phyloP scores from a whole-genome alignment of 164 flowering plant species.

The Stephania japonica region DNA sequence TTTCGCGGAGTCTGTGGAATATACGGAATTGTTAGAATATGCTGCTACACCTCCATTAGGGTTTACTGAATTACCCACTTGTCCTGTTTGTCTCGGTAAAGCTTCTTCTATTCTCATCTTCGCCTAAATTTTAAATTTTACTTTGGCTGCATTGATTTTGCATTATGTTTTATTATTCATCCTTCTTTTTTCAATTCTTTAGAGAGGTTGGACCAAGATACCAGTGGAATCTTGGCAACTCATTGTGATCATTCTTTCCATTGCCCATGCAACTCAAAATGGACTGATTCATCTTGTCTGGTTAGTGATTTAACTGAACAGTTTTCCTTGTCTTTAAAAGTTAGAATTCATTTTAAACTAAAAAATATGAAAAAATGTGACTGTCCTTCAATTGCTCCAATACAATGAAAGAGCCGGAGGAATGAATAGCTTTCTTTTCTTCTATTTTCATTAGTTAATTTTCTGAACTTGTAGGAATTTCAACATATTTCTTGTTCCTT shows the following conservation, averaged over 20 bases:
- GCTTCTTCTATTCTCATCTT: conserved; percentile 14
- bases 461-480: too few relatives aligned
- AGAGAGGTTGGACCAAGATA: conserved; percentile 96
- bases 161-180: neutral
- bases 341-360: too few relatives aligned
- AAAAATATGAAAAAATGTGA: neutral
- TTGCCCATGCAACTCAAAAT: conserved; percentile 79
- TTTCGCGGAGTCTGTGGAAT: conserved; percentile 50
- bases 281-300: conserved; percentile 87
- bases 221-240: conserved; percentile 77
- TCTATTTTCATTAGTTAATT: too few relatives aligned
- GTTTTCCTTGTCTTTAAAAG: neutral
- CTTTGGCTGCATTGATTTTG: neutral
- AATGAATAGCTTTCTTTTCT: too few relatives aligned
- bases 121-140: neutral
- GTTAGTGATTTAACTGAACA: conserved; percentile 30
- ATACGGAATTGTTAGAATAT: conserved; percentile 46
- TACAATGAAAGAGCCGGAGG: too few relatives aligned
- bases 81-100: conserved; percentile 88
- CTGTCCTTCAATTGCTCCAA: neutral
- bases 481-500: too few relatives aligned
- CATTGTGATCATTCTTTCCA: conserved; percentile 91
- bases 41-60: conserved; percentile 65
- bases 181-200: conserved; percentile 14
- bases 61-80: conserved; percentile 75